These are phyloP conservation scores for Cornus controversa DNA, from an alignment of 148 eudicot genomes.

Conservation along the genomic window DNA sequence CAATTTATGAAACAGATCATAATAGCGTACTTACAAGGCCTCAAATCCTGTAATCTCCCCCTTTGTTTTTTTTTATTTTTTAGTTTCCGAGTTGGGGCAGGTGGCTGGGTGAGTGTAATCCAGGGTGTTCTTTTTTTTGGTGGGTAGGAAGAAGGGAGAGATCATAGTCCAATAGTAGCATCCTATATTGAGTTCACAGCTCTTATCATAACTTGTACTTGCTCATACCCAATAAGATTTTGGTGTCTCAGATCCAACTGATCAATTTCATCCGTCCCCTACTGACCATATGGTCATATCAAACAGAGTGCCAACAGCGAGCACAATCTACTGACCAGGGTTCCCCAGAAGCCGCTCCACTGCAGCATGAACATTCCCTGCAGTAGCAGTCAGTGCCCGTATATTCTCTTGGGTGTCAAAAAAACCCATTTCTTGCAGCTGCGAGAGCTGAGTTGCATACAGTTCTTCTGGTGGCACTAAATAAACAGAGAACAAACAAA, in stretches of 20 bases:
- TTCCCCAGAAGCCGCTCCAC: slow-evolving; percentile 86
- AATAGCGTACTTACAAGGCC: neutral
- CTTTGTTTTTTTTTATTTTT: neutral
- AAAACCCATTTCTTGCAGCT: slow-evolving; percentile 97
- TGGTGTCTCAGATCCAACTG: neutral
- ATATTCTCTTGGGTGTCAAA: slow-evolving; percentile 85
- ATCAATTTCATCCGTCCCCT: neutral
- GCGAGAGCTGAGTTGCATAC: slow-evolving; percentile 84
- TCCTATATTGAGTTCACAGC: neutral
- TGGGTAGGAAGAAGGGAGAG: neutral
- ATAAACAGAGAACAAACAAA: slow-evolving; percentile 1
- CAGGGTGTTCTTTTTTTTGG: neutral
- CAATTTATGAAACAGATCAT: neutral
- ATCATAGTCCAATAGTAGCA: neutral
- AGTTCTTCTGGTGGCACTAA: slow-evolving; percentile 91
- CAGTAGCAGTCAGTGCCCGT: slow-evolving; percentile 73
- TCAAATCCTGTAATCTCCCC: neutral
- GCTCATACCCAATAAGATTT: slow-evolving; percentile 3
- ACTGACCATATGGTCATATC: neutral
- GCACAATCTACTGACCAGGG: slow-evolving; percentile 51
- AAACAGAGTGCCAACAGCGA: neutral
- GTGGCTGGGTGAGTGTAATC: too few relatives aligned
- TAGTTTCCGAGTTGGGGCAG: neutral
- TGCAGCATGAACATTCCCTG: slow-evolving; percentile 94
- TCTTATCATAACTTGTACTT: slow-evolving; percentile 10